These are phyloP conservation scores for Spathaspora arborariae DNA, from an alignment of 805 yeast species.

Conservation along the genomic window DNA sequence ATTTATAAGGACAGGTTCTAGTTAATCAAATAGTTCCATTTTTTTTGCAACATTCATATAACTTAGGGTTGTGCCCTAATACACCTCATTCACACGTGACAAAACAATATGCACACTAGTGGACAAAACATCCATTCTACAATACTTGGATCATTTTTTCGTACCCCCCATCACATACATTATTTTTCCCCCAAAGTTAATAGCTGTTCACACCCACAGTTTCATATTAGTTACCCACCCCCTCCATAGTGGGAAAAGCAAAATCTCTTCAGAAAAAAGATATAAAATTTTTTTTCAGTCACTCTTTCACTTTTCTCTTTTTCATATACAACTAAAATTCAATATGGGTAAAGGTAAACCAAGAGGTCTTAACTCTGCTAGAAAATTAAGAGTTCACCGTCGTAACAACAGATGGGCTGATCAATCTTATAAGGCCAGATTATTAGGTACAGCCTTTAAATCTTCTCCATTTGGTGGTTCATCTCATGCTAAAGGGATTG, in stretches of 20 bases:
- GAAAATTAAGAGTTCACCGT: slow-evolving; percentile 99
- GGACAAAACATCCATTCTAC: not conserved
- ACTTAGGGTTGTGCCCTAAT: not conserved
- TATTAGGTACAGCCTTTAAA: slow-evolving; percentile 99
- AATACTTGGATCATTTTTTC: not conserved
- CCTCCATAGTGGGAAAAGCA: not conserved
- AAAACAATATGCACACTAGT: not conserved
- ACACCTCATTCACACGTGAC: not conserved
- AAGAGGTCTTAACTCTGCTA: slow-evolving; percentile 99
- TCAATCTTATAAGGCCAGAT: slow-evolving; percentile 95
- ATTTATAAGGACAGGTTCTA: no score
- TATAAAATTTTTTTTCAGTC: slow-evolving; percentile 5
- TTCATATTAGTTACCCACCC: not conserved
- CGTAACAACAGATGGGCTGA: slow-evolving; percentile 99
- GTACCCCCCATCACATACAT: no score
- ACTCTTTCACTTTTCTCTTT: slow-evolving; percentile 3
- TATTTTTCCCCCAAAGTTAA: not conserved
- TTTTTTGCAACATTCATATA: not conserved
- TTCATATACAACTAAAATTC: slow-evolving; percentile 15
- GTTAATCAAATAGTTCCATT: no score
- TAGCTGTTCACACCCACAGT: not conserved
- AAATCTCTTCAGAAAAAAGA: not conserved
- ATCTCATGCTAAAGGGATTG: slow-evolving; percentile 99
- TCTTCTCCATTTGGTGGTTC: slow-evolving; percentile 99
- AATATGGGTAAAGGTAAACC: slow-evolving; percentile 99